Conservation (phyloP, 768 basidiomycete genomes). For the Galerina marginata region DNA sequence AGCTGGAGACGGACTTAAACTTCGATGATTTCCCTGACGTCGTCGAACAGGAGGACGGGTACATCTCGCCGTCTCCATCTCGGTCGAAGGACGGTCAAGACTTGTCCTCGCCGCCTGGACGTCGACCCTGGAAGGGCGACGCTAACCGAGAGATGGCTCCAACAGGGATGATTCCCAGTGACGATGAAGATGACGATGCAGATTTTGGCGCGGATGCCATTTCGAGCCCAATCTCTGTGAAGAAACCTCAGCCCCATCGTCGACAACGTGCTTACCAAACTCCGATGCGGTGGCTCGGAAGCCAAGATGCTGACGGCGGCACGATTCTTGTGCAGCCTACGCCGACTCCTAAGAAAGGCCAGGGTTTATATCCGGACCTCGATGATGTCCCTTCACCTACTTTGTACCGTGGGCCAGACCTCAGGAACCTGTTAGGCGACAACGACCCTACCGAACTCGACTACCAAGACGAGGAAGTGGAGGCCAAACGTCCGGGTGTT, state of each 20-base stretch:
- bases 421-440: slow-evolving; percentile 24
- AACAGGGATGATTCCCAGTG: slow-evolving; percentile 18
- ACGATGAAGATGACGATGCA: slow-evolving; percentile 26
- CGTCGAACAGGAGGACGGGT: slow-evolving; percentile 81
- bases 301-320: neutral
- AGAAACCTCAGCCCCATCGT: slow-evolving; percentile 18
- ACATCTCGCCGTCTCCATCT: slow-evolving; percentile 73
- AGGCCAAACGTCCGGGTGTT: neutral
- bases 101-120: slow-evolving; percentile 63
- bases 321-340: slow-evolving; percentile 22
- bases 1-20: slow-evolving; percentile 45
- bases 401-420: slow-evolving; percentile 28
- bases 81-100: slow-evolving; percentile 63
- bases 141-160: neutral
- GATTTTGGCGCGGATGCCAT: slow-evolving; percentile 27
- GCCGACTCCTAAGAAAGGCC: slow-evolving; percentile 19
- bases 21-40: slow-evolving; percentile 46
- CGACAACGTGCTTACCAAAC: slow-evolving; percentile 11
- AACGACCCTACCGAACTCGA: slow-evolving; percentile 17
- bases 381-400: slow-evolving; percentile 28
- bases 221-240: slow-evolving; percentile 36
- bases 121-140: slow-evolving; percentile 18
- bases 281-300: slow-evolving; percentile 7
- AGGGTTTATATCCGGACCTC: slow-evolving; percentile 11
- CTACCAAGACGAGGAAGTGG: neutral